Base-by-base conservation (phyloP, 164 flowering plant species). In the Chloranthus sessilifolius region DNA sequence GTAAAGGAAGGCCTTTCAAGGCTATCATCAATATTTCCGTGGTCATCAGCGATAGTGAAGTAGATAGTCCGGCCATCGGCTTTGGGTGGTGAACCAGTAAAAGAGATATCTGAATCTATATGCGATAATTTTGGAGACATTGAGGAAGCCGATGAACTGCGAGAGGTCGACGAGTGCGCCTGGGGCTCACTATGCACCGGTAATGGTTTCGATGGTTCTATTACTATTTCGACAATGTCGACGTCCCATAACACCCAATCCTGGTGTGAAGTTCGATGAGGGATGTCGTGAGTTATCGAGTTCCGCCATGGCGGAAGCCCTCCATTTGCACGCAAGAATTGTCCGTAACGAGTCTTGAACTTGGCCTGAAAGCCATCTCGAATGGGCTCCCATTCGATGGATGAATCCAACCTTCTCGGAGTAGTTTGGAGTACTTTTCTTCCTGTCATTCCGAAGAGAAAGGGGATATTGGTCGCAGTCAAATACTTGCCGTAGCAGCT, bases 231-330 rank as follows among this genome's bases (percentile, higher is more conserved):
- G 26, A 74, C 76, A 5, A 28, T 55, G 42, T 76, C 79, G 30
- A 85, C 80, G 36, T 77, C 79, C 96, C 91, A 83, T 44, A 88
- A 61, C 1, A 76, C 58, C 90, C 88, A 82, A 16, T 58, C 60
- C 28, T 44, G 38, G 5, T 83, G 71, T 5, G 70, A 33, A 2
- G 64, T 51, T 2, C 47, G 41, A 33, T 43, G 56, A 1, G 79
- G 79, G 11, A 44, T 53, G 37, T 85, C 97, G 46, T 83, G 89
- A 7, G 95, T 85, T 4, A 88, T 58, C 16, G 83, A 59, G 65
- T 77, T 80, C 37, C 87, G 55, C 97, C 95, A 83, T 31, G 96
- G 96, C 34, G 75, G 82, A 34, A 75, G 47, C 5, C 82, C 87
- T 0, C 96, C 95, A 64, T 85, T 88, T 0, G 68, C 96, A 4